Percentiles rank a stretch among this genome's conserved stretches.
Evolutionary conservation across 1,284 basidiomycete species (phyloP).

Genomic region (Ustilago tritici): DNA sequence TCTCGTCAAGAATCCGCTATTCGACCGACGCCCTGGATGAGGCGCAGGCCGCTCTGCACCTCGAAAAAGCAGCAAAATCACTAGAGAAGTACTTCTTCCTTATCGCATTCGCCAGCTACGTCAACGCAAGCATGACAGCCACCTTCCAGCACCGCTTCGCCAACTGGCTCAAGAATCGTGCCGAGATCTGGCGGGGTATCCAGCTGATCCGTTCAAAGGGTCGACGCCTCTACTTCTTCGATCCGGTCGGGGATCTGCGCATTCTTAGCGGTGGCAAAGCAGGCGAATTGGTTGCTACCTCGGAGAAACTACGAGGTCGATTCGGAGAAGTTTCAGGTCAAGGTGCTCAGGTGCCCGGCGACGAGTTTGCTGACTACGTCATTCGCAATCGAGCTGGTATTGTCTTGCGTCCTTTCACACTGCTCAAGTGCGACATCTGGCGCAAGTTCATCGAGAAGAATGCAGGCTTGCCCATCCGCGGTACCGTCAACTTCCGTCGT

Average conservation of each 20-base stretch:
- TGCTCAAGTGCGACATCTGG: slow-evolving; percentile 69
- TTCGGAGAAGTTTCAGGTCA: slow-evolving; percentile 51
- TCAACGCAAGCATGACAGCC: slow-evolving; percentile 78
- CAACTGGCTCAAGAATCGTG: slow-evolving; percentile 84
- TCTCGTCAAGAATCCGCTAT: slow-evolving; percentile 59
- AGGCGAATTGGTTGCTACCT: slow-evolving; percentile 49
- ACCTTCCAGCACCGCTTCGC: slow-evolving; percentile 81
- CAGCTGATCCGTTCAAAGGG: slow-evolving; percentile 55
- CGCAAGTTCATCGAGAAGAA: slow-evolving; percentile 59
- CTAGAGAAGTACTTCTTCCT: slow-evolving; percentile 85
- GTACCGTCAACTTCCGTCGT: slow-evolving; percentile 93
- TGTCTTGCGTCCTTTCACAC: slow-evolving; percentile 63
- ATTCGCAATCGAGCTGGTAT: slow-evolving; percentile 66
- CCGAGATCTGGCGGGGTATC: slow-evolving; percentile 85
- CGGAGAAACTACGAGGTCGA: slow-evolving; percentile 45
- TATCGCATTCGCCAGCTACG: slow-evolving; percentile 91
- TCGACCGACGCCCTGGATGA: slow-evolving; percentile 59
- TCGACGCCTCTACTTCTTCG: slow-evolving; percentile 66
- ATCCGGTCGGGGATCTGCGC: slow-evolving; percentile 67
- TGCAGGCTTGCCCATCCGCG: slow-evolving; percentile 74
- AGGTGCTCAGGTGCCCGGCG: slow-evolving; percentile 60
- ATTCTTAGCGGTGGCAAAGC: slow-evolving; percentile 55
- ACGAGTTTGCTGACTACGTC: slow-evolving; percentile 69
- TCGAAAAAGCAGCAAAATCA: slow-evolving; percentile 66
- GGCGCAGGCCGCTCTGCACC: slow-evolving; percentile 45